A percentile compares a stretch with the other conserved stretches of the same genome.
Evolutionary conservation across 805 yeast species (phyloP).

Genomic region (Barnettozyma sp.): DNA sequence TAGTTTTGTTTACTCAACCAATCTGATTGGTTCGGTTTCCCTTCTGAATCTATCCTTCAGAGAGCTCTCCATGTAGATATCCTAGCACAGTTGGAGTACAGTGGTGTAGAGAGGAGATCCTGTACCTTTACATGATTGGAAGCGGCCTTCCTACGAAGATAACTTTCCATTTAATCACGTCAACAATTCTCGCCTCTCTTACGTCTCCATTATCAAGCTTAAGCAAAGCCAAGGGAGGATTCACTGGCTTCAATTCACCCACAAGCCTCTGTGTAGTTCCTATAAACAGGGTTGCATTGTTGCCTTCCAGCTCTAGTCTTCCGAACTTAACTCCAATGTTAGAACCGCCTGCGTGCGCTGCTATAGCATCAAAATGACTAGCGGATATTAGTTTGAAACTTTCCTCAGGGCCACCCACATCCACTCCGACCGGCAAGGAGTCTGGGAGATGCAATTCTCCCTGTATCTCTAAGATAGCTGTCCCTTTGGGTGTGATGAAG

Average conservation of each 20-base stretch:
- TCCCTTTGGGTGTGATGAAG: constrained; percentile 50
- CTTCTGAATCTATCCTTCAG: too few species aligned
- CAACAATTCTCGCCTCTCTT: constrained; percentile 46
- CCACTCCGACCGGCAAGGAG: constrained; percentile 26
- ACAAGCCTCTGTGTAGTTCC: constrained; percentile 66
- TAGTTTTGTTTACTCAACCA: too few species aligned
- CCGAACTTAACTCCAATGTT: constrained; percentile 48
- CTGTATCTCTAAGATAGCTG: constrained; percentile 60
- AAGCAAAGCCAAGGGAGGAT: constrained; percentile 60
- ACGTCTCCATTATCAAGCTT: constrained; percentile 37
- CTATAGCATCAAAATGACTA: not conserved
- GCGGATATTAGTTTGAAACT: constrained; percentile 27
- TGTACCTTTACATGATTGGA: constrained; percentile 59
- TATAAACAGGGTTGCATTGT: constrained; percentile 50
- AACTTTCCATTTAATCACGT: constrained; percentile 51
- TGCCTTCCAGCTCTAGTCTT: constrained; percentile 37
- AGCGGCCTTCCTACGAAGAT: constrained; percentile 64
- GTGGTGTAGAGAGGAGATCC: too few species aligned
- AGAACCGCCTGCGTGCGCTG: constrained; percentile 18
- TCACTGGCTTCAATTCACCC: constrained; percentile 52
- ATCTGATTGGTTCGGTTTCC: too few species aligned
- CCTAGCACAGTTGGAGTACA: too few species aligned
- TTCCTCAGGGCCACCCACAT: constrained; percentile 28
- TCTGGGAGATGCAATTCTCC: constrained; percentile 57
- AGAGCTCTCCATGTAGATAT: too few species aligned